phyloP scores from a whole-genome alignment of 2,329 filamentous ascomycete genomes.

The Colletotrichum sp. region DNA sequence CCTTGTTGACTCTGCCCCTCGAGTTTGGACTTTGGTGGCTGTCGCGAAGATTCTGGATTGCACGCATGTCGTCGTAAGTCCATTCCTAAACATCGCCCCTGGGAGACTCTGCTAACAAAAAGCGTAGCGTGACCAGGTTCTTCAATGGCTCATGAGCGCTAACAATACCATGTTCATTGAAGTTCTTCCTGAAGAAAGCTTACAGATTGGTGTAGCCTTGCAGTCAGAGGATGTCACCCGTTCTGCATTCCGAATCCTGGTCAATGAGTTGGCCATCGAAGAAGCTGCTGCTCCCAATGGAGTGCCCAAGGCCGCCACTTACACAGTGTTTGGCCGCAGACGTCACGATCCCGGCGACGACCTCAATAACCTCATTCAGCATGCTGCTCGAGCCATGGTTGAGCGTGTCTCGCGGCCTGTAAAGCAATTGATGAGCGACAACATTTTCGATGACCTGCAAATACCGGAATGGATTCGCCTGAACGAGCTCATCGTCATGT shows the following conservation, averaged over 20 bases:
- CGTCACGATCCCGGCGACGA: constrained; percentile 57
- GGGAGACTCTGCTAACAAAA: constrained; percentile 26
- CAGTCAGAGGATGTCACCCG: constrained; percentile 47
- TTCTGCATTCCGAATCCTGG: constrained; percentile 63
- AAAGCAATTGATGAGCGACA: constrained; percentile 35
- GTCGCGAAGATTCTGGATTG: constrained; percentile 66
- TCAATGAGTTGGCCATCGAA: constrained; percentile 65
- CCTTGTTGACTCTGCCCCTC: constrained; percentile 66
- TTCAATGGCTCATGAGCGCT: constrained; percentile 62
- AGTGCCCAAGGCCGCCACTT: constrained; percentile 10
- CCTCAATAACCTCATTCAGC: constrained; percentile 61
- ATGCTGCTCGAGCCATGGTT: constrained; percentile 59
- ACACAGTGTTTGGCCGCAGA: constrained; percentile 49
- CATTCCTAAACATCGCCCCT: not conserved
- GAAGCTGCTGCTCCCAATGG: constrained; percentile 30
- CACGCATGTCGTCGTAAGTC: constrained; percentile 33
- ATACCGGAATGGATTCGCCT: constrained; percentile 40
- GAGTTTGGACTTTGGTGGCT: constrained; percentile 70
- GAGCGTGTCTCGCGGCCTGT: constrained; percentile 44
- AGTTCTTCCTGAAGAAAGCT: constrained; percentile 64
- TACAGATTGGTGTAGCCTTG: constrained; percentile 60
- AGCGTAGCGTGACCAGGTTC: constrained; percentile 49
- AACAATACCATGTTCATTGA: constrained; percentile 66
- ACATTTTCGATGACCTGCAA: constrained; percentile 33
- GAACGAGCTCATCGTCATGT: constrained; percentile 27